Evolutionary conservation across 805 yeast species (phyloP).

Genomic region (Kluyveromyces starmeri): DNA sequence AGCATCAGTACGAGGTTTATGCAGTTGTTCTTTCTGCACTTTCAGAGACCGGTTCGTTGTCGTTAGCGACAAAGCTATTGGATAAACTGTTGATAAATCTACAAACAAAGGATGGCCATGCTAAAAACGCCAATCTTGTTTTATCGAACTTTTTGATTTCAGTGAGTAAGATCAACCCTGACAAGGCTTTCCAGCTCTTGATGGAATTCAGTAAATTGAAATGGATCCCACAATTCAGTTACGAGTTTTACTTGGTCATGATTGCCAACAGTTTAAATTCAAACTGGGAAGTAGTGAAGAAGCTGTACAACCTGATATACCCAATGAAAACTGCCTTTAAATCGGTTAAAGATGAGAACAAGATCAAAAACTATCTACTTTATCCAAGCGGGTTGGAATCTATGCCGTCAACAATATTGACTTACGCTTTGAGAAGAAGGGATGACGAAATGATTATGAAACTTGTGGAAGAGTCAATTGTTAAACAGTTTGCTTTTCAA

Average conservation of each 20-base stretch:
- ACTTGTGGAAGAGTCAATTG: conserved; percentile 32
- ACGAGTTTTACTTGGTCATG: conserved; percentile 30
- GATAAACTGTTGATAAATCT: conserved; percentile 44
- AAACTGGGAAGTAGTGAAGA: conserved; percentile 29
- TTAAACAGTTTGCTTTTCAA: conserved; percentile 28
- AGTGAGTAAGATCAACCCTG: conserved; percentile 28
- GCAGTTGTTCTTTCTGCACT: conserved; percentile 44
- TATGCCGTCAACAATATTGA: conserved; percentile 19
- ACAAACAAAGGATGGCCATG: conserved; percentile 29
- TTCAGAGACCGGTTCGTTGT: conserved; percentile 40
- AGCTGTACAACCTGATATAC: conserved; percentile 31
- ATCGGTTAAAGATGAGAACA: conserved; percentile 3
- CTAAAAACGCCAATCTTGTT: conserved; percentile 31
- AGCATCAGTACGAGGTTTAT: conserved; percentile 42
- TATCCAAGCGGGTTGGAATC: conserved; percentile 20
- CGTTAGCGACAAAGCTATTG: conserved; percentile 46
- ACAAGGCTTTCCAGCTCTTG: conserved; percentile 32
- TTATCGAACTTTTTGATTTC: conserved; percentile 38
- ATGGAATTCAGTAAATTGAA: conserved; percentile 29
- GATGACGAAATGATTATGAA: conserved; percentile 30
- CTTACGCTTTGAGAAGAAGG: conserved; percentile 22
- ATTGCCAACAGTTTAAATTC: conserved; percentile 27
- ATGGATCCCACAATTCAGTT: conserved; percentile 36
- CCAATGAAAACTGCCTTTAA: conserved; percentile 25
- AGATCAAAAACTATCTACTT: conserved; percentile 16